Base-by-base conservation (phyloP, 495 filamentous ascomycete species). In the Hamigera avellanea region DNA sequence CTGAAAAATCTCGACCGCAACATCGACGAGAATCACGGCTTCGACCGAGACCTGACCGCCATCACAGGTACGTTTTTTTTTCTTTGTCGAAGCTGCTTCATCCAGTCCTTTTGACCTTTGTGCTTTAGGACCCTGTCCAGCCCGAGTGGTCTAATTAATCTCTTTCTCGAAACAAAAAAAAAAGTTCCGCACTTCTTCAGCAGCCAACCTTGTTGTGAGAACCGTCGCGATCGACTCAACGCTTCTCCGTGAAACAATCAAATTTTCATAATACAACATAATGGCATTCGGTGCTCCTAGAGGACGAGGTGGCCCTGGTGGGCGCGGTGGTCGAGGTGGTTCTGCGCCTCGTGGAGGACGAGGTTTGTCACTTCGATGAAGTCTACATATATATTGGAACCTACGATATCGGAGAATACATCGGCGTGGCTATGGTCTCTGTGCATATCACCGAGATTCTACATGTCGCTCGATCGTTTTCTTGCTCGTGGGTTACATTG, bases 281-380 rank as follows among this genome's bases (percentile, higher is more conserved):
- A 67, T 67, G 64, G 58, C 37, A 37, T 66, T 67, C 48, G 51
- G 45, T 48, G 46, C 45, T 52, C 57, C 58, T 50, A 44, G 57
- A 48, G 59, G 59, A 26, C 51, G 60, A 49, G 56, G 53, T 45
- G 53, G 53, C 25, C 45, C 45, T 35, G 43, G 41, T 40, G 39
- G 50, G 23, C 43, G 49, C 37, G 45, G 53, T 44, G 45, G 53
- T 36, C 40, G 53, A 37, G 45, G 45, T 25, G 45, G 45, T 36
- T 26, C 32, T 40, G 39, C 36, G 16, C 32, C 43, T 25, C 32
- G 46, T 32, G 43, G 50, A 48, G 44, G 41, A 33, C 29, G 47
- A 46, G 47, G 47, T 51, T 53, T 48, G 50, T 50, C 33, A 32
- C 29, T 31, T 41, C 38, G 37, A 35, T 2, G 18, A 8, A 17